Evolutionary conservation across 2,329 filamentous ascomycete genomes (phyloP), one percentile per base, ranked within the genome.

Genomic region (Arthrobotrys sinensis): DNA sequence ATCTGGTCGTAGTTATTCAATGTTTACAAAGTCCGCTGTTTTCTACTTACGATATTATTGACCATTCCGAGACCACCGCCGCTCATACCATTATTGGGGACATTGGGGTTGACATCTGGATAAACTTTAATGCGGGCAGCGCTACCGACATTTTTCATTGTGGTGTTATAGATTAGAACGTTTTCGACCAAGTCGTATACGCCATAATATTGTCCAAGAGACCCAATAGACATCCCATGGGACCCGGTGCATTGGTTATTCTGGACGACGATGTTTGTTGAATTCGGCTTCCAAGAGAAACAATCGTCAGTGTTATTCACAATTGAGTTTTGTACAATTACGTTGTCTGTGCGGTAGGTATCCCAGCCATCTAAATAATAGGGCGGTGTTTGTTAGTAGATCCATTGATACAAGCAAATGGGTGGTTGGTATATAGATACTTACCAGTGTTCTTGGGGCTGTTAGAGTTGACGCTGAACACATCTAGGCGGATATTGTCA

Each of bases 71-170:
- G 83, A 12, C 90, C 90, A 16, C 90, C 90, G n/a, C 90, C 90
- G 5, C 90, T 90, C 81, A 89, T 88, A 0, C 91, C 86, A 67
- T 90, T 88, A 16, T 87, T 88, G 12, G 88, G 88, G 2, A 91
- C 84, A 0, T 87, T 86, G 0, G 88, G 86, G 3, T 86, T 81
- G 14, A 87, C 82, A 36, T 89, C 89, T 0, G 91, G 90, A 91
- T 91, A 93, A 68, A 92, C 90, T 84, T 93, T 93, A 85, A 93
- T 92, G 72, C 91, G 88, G 0, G 91, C 91, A 21, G 89, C 90
- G 80, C 92, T 71, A 3, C 69, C 76, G 28, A 88, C 88, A 80
- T 90, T 89, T 63, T 86, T 85, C 87, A 90, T 88, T 36, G 86
- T 87, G 43, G 87, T 85, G 80, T 90, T 90, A 83, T 87, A 89